A percentile compares a stretch with the other conserved stretches of the same genome.
Conservation (phyloP, 2,329 filamentous ascomycete species). For the Hypoxylon sp. region DNA sequence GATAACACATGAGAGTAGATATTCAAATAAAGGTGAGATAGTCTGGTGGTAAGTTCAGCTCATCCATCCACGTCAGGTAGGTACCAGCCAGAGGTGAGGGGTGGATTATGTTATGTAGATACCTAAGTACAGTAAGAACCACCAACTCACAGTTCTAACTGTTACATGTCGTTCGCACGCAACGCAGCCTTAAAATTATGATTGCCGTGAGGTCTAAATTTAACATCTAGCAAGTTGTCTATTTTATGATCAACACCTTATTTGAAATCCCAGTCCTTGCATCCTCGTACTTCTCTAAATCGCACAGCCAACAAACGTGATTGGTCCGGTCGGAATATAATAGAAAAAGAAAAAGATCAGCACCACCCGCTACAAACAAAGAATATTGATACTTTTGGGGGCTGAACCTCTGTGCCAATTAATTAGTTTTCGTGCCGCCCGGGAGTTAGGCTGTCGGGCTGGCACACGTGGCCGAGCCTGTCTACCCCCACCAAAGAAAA, state of each 20-base stretch:
- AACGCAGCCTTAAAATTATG: slow-evolving; percentile 12
- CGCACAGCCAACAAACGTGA: slow-evolving; percentile 13
- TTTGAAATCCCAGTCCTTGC: slow-evolving; percentile 32
- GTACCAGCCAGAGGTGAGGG: not conserved
- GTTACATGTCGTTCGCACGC: slow-evolving; percentile 6
- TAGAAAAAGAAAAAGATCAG: slow-evolving; percentile 25
- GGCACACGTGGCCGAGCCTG: slow-evolving; percentile 27
- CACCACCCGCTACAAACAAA: slow-evolving; percentile 8
- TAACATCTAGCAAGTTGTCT: slow-evolving; percentile 32
- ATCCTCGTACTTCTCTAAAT: slow-evolving; percentile 21
- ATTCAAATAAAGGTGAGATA: not conserved
- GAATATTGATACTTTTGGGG: slow-evolving; percentile 5
- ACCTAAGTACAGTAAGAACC: not conserved
- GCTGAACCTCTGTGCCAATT: slow-evolving; percentile 5
- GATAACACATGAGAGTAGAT: not conserved
- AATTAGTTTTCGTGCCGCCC: slow-evolving; percentile 21
- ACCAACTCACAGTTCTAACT: not conserved
- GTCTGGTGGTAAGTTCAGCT: not conserved
- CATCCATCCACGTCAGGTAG: not conserved
- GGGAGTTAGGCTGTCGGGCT: slow-evolving; percentile 20
- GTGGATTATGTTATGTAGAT: not conserved
- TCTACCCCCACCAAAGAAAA: slow-evolving; percentile 30
- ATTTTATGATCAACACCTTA: slow-evolving; percentile 24
- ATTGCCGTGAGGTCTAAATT: slow-evolving; percentile 47
- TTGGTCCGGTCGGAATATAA: slow-evolving; percentile 29